phyloP scores from a whole-genome alignment of 495 filamentous ascomycete genomes.

The Tuber magnatum region DNA sequence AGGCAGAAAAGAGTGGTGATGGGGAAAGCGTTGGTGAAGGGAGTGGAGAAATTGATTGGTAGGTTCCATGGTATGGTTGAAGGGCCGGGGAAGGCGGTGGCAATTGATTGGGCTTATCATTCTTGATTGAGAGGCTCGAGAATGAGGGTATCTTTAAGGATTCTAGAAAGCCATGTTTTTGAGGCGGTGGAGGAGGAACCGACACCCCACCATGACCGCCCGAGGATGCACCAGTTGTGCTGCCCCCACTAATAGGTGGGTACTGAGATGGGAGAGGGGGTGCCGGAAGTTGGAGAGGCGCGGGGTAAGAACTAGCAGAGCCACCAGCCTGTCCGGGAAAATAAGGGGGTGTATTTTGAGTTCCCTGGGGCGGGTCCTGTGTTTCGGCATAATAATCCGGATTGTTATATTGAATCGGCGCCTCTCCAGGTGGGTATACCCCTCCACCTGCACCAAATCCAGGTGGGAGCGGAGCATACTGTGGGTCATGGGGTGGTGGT shows the following conservation, averaged over 20 bases:
- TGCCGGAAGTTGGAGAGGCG: conserved; percentile 19
- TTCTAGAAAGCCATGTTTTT: conserved; percentile 11
- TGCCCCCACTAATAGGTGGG: conserved; percentile 14
- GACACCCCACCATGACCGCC: not conserved
- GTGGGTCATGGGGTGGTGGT: conserved; percentile 27
- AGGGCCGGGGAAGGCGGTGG: conserved; percentile 69
- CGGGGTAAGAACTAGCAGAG: conserved; percentile 19
- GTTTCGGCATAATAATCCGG: conserved; percentile 37
- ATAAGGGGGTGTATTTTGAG: not conserved
- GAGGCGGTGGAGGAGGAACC: conserved; percentile 10
- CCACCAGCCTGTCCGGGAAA: not conserved
- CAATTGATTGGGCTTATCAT: conserved; percentile 11
- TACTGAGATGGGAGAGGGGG: conserved; percentile 24
- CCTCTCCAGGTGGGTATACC: conserved; percentile 34
- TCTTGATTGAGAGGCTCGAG: conserved; percentile 25
- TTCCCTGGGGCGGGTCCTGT: not conserved
- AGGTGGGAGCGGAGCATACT: conserved; percentile 26
- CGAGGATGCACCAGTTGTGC: conserved; percentile 9
- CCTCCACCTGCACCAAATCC: conserved; percentile 34
- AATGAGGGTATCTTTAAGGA: conserved; percentile 24
- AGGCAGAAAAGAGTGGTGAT: conserved; percentile 33
- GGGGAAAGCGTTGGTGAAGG: conserved; percentile 34
- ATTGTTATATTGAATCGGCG: conserved; percentile 32
- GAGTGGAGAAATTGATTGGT: conserved; percentile 81
- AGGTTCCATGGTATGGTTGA: conserved; percentile 89